Conservation (phyloP, 2,329 filamentous ascomycete species). For the Penicillium freii region DNA sequence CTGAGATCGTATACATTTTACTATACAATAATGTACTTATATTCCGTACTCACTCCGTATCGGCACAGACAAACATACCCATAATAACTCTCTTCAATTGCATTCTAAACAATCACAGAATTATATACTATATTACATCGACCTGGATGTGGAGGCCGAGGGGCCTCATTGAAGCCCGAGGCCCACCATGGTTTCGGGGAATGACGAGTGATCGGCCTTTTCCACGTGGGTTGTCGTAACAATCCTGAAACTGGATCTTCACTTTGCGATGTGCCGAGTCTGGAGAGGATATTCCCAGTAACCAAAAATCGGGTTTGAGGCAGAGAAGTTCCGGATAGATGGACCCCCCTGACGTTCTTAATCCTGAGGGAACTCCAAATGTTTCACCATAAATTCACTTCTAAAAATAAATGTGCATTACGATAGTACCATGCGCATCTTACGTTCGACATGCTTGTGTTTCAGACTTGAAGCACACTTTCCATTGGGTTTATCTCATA, state of each 20-base stretch:
- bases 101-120: too few species aligned
- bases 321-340: conserved; percentile 5
- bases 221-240: conserved; percentile 4
- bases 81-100: background rate
- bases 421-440: background rate
- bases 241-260: conserved; percentile 5
- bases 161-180: background rate
- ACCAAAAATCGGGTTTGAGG: background rate
- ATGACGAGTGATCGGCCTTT: background rate
- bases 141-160: background rate
- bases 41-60: too few species aligned
- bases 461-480: background rate
- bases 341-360: background rate
- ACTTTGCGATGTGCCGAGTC: background rate
- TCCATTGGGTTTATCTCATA: background rate
- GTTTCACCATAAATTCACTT: conserved; percentile 2
- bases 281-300: background rate
- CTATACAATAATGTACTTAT: too few species aligned
- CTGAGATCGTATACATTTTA: background rate
- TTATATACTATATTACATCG: background rate
- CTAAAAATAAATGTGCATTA: conserved; percentile 2
- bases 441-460: background rate
- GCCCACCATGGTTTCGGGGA: background rate
- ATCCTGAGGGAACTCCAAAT: background rate
- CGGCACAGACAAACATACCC: too few species aligned